phyloP scores from a whole-genome alignment of 208 protist genomes.

The Porcisia hertigi region DNA sequence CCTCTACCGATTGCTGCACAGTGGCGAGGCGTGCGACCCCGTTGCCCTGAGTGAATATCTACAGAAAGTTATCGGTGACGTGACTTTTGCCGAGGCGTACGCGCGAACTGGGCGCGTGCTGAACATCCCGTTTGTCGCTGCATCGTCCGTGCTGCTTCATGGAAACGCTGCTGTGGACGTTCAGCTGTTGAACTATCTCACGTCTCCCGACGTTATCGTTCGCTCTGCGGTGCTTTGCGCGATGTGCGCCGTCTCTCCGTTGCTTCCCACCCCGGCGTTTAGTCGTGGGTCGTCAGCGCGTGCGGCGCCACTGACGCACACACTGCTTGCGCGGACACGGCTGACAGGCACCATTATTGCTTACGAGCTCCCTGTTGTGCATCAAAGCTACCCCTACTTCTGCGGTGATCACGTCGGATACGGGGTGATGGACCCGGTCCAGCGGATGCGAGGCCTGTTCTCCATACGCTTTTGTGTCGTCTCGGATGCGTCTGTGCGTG shows the following conservation, averaged over 20 bases:
- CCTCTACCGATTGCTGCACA: conserved; percentile 31
- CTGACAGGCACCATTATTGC: conserved; percentile 30
- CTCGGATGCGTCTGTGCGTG: conserved; percentile 39
- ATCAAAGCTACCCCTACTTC: conserved; percentile 20
- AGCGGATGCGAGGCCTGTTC: conserved; percentile 58
- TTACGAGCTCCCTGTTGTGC: conserved; percentile 47
- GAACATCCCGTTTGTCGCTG: conserved; percentile 68
- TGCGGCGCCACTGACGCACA: background rate
- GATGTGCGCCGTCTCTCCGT: conserved; percentile 7
- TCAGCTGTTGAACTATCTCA: conserved; percentile 78
- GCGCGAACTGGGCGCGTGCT: conserved; percentile 66
- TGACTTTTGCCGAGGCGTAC: conserved; percentile 87
- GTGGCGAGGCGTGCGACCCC: conserved; percentile 64
- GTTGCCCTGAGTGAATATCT: conserved; percentile 51
- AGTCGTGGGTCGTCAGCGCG: background rate
- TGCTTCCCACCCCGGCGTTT: background rate
- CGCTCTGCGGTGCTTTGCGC: conserved; percentile 53
- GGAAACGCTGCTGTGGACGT: conserved; percentile 13
- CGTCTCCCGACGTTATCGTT: conserved; percentile 70
- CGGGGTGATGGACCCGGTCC: conserved; percentile 28
- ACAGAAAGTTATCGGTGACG: conserved; percentile 57
- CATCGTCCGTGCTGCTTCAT: conserved; percentile 6
- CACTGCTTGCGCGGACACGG: conserved; percentile 38
- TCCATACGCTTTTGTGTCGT: conserved; percentile 63
- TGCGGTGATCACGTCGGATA: conserved; percentile 22